Percentiles rank a stretch among this genome's conserved stretches.
phyloP scores from a whole-genome alignment of 768 basidiomycete species.

The Zangia roseola region DNA sequence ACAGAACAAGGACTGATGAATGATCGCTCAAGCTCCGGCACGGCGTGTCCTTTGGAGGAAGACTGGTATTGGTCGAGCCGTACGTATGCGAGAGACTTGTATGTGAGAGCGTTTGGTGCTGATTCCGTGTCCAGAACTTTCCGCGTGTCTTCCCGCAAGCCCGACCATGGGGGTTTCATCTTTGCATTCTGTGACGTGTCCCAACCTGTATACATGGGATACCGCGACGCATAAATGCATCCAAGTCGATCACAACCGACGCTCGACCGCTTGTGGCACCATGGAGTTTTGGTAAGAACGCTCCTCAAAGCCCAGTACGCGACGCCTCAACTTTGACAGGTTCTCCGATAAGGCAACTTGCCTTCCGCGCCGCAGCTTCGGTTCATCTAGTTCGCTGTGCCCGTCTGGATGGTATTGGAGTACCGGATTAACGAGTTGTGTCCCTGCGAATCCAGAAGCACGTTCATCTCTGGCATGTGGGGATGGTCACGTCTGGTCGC shows the following conservation, averaged over 20 bases:
- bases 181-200: conserved; percentile 4
- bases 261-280: not conserved
- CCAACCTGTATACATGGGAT: conserved; percentile 7
- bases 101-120: not conserved
- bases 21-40: conserved; percentile 7
- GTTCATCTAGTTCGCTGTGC: conserved; percentile 2
- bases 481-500: conserved; percentile 46
- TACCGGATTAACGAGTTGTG: conserved; percentile 3
- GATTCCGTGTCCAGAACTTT: conserved; percentile 9
- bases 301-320: not conserved
- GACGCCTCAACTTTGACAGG: not conserved
- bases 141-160: conserved; percentile 11
- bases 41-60: conserved; percentile 5
- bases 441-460: conserved; percentile 11
- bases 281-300: conserved; percentile 13
- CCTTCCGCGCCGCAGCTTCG: conserved; percentile 3
- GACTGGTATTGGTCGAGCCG: conserved; percentile 19
- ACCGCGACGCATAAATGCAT: conserved; percentile 1
- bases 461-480: conserved; percentile 31
- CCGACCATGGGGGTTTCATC: not conserved
- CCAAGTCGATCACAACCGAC: not conserved
- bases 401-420: conserved; percentile 22
- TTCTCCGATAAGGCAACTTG: conserved; percentile 15
- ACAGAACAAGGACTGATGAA: not conserved
- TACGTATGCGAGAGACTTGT: not conserved